Evolutionary conservation across 495 filamentous ascomycete species (phyloP).

Genomic region (Penicillium chermesinum): DNA sequence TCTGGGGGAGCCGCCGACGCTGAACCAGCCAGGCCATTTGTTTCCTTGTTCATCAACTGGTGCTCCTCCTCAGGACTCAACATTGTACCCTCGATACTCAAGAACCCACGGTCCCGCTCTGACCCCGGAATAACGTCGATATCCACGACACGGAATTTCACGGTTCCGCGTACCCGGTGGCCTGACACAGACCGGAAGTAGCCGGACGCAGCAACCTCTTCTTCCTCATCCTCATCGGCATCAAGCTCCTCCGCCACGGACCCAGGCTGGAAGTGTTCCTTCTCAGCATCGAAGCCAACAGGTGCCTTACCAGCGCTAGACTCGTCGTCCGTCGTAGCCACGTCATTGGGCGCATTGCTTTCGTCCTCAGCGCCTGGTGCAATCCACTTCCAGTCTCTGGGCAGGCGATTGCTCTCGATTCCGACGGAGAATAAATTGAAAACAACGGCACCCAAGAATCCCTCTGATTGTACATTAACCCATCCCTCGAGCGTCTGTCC

Average conservation of each 20-base stretch:
- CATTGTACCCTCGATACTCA: constrained; percentile 69
- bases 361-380: constrained; percentile 35
- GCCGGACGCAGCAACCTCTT: constrained; percentile 42
- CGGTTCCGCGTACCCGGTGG: constrained; percentile 53
- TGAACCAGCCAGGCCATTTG: constrained; percentile 25
- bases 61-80: constrained; percentile 45
- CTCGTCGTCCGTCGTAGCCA: constrained; percentile 32
- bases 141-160: constrained; percentile 59
- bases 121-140: constrained; percentile 55
- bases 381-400: constrained; percentile 62
- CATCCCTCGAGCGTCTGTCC: constrained; percentile 57
- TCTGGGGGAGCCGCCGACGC: constrained; percentile 17
- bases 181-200: constrained; percentile 60
- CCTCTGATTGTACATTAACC: constrained; percentile 68
- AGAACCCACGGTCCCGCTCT: constrained; percentile 54
- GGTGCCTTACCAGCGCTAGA: constrained; percentile 14
- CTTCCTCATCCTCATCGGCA: constrained; percentile 19
- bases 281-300: constrained; percentile 33
- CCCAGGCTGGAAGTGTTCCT: constrained; percentile 40
- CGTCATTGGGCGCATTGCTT: neutral
- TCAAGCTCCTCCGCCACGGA: constrained; percentile 30
- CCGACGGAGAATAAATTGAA: constrained; percentile 73
- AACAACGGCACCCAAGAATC: constrained; percentile 64
- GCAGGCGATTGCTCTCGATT: constrained; percentile 61
- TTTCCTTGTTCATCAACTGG: constrained; percentile 34